phyloP scores from a whole-genome alignment of 768 basidiomycete genomes.

The Calocera viscosa region DNA sequence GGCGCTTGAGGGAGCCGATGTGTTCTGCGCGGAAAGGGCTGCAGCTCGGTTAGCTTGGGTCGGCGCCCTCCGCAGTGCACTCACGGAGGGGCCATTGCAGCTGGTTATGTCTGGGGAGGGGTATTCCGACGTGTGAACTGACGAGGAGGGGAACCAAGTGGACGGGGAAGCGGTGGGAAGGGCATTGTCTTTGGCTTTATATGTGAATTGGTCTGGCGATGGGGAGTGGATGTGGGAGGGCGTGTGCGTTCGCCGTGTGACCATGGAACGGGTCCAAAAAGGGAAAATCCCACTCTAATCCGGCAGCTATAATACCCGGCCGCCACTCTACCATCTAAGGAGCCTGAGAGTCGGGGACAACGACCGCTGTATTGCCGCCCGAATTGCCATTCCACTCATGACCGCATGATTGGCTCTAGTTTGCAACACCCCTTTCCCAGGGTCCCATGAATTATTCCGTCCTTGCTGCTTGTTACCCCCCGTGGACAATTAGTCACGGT shows the following conservation, averaged over 20 bases:
- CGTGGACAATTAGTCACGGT: too few relatives aligned
- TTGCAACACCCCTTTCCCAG: background rate
- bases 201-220: background rate
- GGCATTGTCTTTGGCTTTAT: background rate
- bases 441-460: too few relatives aligned
- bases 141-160: too few relatives aligned
- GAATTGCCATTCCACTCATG: too few relatives aligned
- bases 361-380: background rate
- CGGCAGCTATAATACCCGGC: background rate
- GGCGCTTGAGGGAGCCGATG: conserved; percentile 21
- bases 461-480: too few relatives aligned
- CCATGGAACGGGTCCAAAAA: background rate
- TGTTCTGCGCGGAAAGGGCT: conserved; percentile 21
- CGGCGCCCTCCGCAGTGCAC: background rate
- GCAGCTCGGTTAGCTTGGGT: background rate
- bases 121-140: too few relatives aligned
- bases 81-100: background rate
- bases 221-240: background rate
- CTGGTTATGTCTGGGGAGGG: background rate
- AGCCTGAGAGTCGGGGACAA: too few relatives aligned
- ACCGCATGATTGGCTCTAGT: background rate
- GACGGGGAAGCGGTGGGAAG: too few relatives aligned
- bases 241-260: background rate
- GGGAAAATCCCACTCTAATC: background rate
- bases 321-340: background rate